Base-by-base conservation (phyloP, 208 protist genomes). In the Acanthamoeba sp. region DNA sequence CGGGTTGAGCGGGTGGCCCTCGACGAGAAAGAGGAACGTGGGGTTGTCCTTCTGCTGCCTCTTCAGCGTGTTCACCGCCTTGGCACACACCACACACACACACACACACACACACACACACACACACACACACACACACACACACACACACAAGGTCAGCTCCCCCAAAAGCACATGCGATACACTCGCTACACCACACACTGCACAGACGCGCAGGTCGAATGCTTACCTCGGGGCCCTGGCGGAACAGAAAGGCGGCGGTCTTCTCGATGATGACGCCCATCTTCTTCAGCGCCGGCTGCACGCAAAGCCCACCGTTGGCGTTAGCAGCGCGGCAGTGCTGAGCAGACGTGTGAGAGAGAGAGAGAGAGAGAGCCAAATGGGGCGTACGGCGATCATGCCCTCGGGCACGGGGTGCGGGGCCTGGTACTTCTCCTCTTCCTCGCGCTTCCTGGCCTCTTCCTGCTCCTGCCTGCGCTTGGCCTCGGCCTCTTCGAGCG, bases 21-120 rank as follows among this genome's bases (percentile, higher is more conserved):
- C 85, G 12, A 71, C 85, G n/a, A 91, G 85, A 24, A 91, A 91
- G 9, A 91, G 42, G 38, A 91, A 91, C 57, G 52, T 91, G 12
- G 85, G 50, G 24, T 91, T 91, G 57, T 91, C 85, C 50, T 64
- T 45, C 24, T 91, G 85, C 59, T 91, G 85, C 27, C 22, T 29
- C 42, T 91, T 91, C 55, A 91, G n/a, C 55, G 69, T 78, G 48
- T 10, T 12, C 12, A 78, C 22, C 36, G 38, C 38, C 69, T 50
- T 50, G 12, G 45, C 45, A 12, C 4, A 50, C 45, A 12, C 45
- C 45, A 50, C 45, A 4, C 45, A 16, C 45, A 50, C 4, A 4
- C 9, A 50, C 45, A 50, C 45, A 16, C 45, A 12, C 45, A 50
- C 45, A 50, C 45, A 50, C 12, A 12, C 45, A 50, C 45, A 50